Evolutionary conservation across 1,139 yeast genomes (phyloP).

Genomic region (Diutina siamensis): DNA sequence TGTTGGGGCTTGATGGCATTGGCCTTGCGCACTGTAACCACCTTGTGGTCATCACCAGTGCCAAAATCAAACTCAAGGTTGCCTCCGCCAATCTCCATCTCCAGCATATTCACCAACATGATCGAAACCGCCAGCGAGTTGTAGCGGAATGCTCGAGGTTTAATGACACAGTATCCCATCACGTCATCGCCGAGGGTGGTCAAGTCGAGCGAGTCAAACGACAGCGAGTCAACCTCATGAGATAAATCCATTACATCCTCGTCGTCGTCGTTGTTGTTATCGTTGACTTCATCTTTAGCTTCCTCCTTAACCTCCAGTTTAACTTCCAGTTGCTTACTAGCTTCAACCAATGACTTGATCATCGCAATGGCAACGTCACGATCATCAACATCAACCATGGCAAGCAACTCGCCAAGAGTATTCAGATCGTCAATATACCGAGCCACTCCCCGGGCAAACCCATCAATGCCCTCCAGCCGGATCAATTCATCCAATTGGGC

Average conservation of each 20-base stretch:
- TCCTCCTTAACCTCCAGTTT: not conserved
- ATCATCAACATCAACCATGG: not conserved
- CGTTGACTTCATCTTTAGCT: not conserved
- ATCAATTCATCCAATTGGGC: not conserved
- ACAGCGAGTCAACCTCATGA: not conserved
- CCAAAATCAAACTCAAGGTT: constrained; percentile 2
- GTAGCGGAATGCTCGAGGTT: constrained; percentile 1
- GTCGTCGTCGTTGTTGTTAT: not conserved
- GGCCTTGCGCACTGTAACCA: constrained; percentile 3
- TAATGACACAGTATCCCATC: not conserved
- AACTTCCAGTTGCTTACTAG: not conserved
- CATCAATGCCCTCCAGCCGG: not conserved
- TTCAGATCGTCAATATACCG: constrained; percentile 3
- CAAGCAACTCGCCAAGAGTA: not conserved
- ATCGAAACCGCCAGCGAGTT: constrained; percentile 1
- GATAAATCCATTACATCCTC: not conserved
- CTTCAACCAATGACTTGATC: not conserved
- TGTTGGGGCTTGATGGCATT: constrained; percentile 4
- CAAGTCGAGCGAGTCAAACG: not conserved
- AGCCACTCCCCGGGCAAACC: not conserved
- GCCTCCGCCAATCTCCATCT: not conserved
- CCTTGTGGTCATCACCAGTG: not conserved
- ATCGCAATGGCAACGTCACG: not conserved
- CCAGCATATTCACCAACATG: constrained; percentile 5
- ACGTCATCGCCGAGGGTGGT: not conserved